Evolutionary conservation across 306 rosid species (phyloP), one percentile per base, ranked within the genome.

Genomic region (Cajanus cajan): DNA sequence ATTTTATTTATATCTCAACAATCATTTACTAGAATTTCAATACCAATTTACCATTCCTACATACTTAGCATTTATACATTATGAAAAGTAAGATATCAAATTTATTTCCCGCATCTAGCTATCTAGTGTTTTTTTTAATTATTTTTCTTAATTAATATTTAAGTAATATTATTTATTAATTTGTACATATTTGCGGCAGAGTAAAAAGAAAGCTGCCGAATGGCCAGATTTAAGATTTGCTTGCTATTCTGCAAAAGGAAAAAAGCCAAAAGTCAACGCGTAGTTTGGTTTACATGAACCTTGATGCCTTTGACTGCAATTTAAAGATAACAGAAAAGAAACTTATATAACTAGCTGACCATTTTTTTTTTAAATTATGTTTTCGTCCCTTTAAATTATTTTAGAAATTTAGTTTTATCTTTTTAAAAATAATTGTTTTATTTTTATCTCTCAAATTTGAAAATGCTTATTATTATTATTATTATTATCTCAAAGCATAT

Each of bases 201-300:
- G 47, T 18, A 18, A 57, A 50, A 10, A 19, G 43, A 62, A 48
- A 36, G 83, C 67, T 48, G 58, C 37, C n/a, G 39, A 69, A 18
- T 39, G 65, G 68, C 31, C 82, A 51, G 68, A 61, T 44, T 47
- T 21, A 40, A 48, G 76, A 39, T 86, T 68, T 11, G 63, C 63
- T 58, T 33, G 68, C 22, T 33, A 61, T 7, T 61, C 43, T 76
- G 62, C 24, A 82, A 69, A 74, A 66, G 57, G 37, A 48, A 16
- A 7, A 66, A 39, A 10, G 14, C 50, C 44, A 73, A 68, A 67
- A 25, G 81, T 78, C 82, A 78, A 78, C 75, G 74, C 61, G 5
- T 7, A 25, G 48, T 43, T 78, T 10, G 61, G 18, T 67, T 9
- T 9, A 43, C 76, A 68, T 24, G 43, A 21, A 36, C 65, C 68